Evolutionary conservation across 306 rosid genomes (phyloP).

Genomic region (Vachellia pachyceras): DNA sequence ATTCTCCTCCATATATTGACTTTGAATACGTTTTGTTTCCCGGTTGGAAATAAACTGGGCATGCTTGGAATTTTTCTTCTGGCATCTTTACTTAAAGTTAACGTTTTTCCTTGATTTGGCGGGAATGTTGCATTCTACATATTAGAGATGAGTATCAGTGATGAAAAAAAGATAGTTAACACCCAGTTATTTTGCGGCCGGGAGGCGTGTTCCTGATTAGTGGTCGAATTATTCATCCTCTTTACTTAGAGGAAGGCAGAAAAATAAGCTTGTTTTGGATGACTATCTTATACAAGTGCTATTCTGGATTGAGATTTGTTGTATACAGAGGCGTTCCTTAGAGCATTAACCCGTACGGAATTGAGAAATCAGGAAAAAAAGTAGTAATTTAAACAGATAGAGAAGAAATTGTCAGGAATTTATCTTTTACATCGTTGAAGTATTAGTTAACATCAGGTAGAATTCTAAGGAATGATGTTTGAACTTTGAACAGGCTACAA

Average conservation of each 20-base stretch:
- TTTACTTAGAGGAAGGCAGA: neutral
- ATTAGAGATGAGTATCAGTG: neutral
- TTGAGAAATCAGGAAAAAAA: neutral
- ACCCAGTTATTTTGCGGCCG: too few species aligned
- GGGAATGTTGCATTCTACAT: neutral
- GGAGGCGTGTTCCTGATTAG: neutral
- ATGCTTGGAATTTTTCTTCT: neutral
- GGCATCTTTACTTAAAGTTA: neutral
- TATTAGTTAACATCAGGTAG: neutral
- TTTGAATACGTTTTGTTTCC: neutral
- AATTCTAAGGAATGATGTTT: slow-evolving; percentile 36
- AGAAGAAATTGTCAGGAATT: neutral
- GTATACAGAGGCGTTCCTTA: neutral
- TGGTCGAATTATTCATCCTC: neutral
- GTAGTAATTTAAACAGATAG: neutral
- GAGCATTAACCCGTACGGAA: neutral
- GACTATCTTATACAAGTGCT: neutral
- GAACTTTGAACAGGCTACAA: slow-evolving; percentile 72
- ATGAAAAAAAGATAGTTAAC: too few species aligned
- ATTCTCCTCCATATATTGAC: neutral
- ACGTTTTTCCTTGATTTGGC: neutral
- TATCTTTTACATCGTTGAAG: neutral
- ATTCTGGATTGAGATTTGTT: neutral
- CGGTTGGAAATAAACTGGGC: neutral
- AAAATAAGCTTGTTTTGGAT: neutral